Conservation (phyloP, 331 rosid species). For the Cucumis variabilis region DNA sequence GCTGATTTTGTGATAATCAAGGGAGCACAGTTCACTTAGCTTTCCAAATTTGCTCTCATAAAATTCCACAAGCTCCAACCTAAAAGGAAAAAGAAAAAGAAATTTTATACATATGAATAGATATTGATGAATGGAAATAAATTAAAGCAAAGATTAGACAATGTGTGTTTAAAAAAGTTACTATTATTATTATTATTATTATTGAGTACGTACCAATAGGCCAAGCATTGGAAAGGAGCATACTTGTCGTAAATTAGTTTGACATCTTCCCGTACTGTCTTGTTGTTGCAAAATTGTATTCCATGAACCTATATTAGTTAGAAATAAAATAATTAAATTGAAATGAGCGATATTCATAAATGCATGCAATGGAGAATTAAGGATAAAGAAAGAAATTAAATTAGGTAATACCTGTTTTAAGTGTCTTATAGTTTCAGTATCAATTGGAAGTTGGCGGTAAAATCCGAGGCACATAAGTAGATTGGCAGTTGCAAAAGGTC, state of each 20-base stretch:
- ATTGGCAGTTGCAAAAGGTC: constrained; percentile 37
- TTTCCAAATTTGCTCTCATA: constrained; percentile 48
- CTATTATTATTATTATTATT: no score
- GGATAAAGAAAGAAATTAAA: no score
- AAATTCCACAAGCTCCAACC: constrained; percentile 42
- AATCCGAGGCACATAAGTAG: constrained; percentile 44
- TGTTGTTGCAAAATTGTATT: constrained; percentile 11
- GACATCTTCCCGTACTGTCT: neutral
- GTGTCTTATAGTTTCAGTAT: constrained; percentile 47
- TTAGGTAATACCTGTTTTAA: constrained; percentile 18
- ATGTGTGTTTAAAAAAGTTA: no score
- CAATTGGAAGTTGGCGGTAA: constrained; percentile 40
- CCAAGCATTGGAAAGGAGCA: constrained; percentile 52
- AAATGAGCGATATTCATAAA: no score
- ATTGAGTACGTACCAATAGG: constrained; percentile 39
- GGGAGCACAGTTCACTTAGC: constrained; percentile 36
- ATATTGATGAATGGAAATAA: neutral
- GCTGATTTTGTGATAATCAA: constrained; percentile 37
- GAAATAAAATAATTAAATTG: no score
- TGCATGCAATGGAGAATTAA: no score
- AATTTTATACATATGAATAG: neutral
- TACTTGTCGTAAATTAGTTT: constrained; percentile 33
- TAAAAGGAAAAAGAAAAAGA: neutral
- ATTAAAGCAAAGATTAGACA: neutral
- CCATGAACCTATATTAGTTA: constrained; percentile 31